Evolutionary conservation across 805 yeast genomes (phyloP), one percentile per base, ranked within the genome.

Genomic region (Monosporozyma aquatica): DNA sequence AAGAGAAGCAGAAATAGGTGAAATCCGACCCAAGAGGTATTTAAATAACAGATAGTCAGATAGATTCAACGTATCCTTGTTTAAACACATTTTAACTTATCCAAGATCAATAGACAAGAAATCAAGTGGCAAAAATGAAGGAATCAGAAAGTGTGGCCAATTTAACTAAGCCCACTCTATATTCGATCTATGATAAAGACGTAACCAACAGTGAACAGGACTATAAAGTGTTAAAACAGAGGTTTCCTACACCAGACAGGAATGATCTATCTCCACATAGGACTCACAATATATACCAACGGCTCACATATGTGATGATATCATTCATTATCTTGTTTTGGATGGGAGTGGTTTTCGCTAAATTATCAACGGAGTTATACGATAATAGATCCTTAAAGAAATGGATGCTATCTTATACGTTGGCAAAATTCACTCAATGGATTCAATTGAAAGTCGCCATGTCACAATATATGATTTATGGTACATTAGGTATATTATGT

Each of bases 401-500:
- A 47, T 85, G 86, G 3, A 53, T 76, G 24, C 43, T 73, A 10
- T 68, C 47, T 1, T 24, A 42, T 9, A 44, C 47, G 9, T 28
- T 47, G 18, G 40, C 41, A 14, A 21, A 30, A 4, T 35, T 44
- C 8, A 27, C 41, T 1, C 17, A 40, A n/a, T 47, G 30, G 43
- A 18, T 44, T 10, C 29, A 37, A 36, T 20, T 39, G 2, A 27
- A 34, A n/a, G 11, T 46, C 2, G 6, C 32, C 6, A 17, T 17
- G 0, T 25, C 38, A 17, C 38, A 24, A 17, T 25, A 8, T 15
- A n/a, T 15, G 21, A 14, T 33, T 4, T 65, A 65, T 46, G 63
- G 75, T 4, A 37, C 76, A 8, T 76, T 76, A 48, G 87, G 87
- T 2, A 52, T 77, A 13, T 45, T 74, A n/a, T 69, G 80, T 61